Conservation (phyloP, 495 filamentous ascomycete genomes). For the Chaetomium tenue region DNA sequence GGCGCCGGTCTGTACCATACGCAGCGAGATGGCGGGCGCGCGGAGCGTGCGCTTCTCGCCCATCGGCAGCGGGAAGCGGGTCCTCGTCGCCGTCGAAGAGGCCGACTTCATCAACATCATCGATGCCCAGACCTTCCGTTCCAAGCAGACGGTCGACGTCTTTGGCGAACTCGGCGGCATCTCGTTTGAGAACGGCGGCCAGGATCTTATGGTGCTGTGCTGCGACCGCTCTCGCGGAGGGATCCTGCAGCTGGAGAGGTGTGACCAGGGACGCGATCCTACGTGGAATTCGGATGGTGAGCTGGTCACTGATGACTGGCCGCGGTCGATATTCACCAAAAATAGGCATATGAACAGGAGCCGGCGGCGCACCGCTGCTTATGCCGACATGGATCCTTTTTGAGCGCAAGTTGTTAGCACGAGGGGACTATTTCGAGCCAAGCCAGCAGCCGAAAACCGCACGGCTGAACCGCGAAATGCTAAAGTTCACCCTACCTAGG, state of each 20-base stretch:
- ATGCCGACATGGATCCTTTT: conserved; percentile 37
- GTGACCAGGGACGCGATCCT: conserved; percentile 38
- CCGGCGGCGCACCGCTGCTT: conserved; percentile 35
- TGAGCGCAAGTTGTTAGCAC: conserved; percentile 21
- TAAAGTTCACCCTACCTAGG: background rate
- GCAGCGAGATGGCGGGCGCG: conserved; percentile 74
- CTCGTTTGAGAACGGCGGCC: conserved; percentile 68
- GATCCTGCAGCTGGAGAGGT: conserved; percentile 71
- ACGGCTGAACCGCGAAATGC: background rate
- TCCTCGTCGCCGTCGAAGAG: conserved; percentile 77
- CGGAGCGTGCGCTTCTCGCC: conserved; percentile 80
- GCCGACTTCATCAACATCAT: conserved; percentile 80
- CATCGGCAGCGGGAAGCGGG: conserved; percentile 66
- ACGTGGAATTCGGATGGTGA: conserved; percentile 10
- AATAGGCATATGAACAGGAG: conserved; percentile 26
- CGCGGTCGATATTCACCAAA: conserved; percentile 29
- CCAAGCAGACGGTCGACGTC: conserved; percentile 75
- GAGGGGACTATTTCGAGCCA: background rate
- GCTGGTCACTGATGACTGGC: conserved; percentile 27
- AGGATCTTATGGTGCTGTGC: conserved; percentile 69
- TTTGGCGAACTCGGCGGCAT: conserved; percentile 85
- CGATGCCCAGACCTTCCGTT: conserved; percentile 64
- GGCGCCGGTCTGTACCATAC: conserved; percentile 58
- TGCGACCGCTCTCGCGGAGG: conserved; percentile 75
- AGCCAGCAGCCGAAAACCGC: background rate